Base-by-base conservation (phyloP, 805 yeast species). In the Tetrapisispora nanseiensis region DNA sequence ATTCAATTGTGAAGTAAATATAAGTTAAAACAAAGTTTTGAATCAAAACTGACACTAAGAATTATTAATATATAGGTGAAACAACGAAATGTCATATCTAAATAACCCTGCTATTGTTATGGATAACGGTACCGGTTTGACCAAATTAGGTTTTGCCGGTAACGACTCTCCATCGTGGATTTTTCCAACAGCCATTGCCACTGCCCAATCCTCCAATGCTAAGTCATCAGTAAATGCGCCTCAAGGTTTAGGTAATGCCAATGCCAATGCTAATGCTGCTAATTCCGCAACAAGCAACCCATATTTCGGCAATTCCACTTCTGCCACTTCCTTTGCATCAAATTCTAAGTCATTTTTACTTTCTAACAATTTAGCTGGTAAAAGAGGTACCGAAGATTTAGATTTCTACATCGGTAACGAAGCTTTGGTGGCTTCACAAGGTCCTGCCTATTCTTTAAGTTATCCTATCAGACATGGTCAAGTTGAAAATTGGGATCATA, bases 41-140 rank as follows among this genome's bases (percentile, higher is more conserved):
- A 26, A 26, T 26, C 7, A 26, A 11, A 26, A n/a, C n/a, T n/a
- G n/a, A n/a, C n/a, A n/a, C n/a, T n/a, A n/a, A n/a, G n/a, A n/a
- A n/a, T n/a, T n/a, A n/a, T n/a, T n/a, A n/a, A n/a, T n/a, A n/a
- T n/a, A n/a, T n/a, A n/a, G n/a, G n/a, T n/a, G 6, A 12, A 28
- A 31, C 23, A 31, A 16, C 21, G 29, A 12, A 15, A 78, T 78
- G 82, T 72, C 81, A 33, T 70, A 76, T 59, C 68, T 78, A 66
- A 80, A 80, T 50, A 80, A 85, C 45, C 96, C 96, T 32, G 95
- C 96, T 46, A 90, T 87, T 71, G 95, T 87, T 62, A 87, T 87
- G 96, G 95, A 86, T 73, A 90, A 90, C 63, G 98, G 98, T 74
- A 92, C 98, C 54, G 98, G 98, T 51, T 72, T 89, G 54, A 92